A percentile compares a stretch with the other conserved stretches of the same genome.
These are phyloP conservation scores for Ricinus communis DNA, from an alignment of 345 rosid species.

Conservation along the genomic window DNA sequence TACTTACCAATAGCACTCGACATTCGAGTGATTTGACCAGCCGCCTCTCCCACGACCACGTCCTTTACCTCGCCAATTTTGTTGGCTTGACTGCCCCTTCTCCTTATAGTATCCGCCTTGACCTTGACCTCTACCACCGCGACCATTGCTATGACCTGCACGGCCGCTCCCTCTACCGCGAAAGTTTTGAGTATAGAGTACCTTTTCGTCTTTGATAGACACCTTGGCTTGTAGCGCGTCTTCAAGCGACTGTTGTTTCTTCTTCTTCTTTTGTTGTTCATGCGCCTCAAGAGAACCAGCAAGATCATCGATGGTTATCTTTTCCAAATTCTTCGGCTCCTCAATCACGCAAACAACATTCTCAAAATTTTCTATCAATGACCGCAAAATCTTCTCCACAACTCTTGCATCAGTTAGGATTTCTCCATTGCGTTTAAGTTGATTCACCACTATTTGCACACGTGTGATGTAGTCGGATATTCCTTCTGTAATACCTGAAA, in stretches of 20 bases:
- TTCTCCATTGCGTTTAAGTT: background rate
- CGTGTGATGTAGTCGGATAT: too few relatives aligned
- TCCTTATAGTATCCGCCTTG: background rate
- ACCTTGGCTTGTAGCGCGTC: background rate
- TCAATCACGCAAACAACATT: too few relatives aligned
- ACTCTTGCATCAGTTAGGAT: background rate
- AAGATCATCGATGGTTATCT: too few relatives aligned
- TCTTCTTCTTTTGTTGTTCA: constrained; percentile 9
- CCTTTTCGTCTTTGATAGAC: background rate
- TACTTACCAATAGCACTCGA: too few relatives aligned
- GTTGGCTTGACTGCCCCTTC: background rate
- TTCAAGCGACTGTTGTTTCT: background rate
- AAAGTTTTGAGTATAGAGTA: background rate
- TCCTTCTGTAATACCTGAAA: too few relatives aligned
- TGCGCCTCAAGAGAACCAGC: too few relatives aligned
- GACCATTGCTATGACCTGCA: background rate
- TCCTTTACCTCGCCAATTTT: too few relatives aligned
- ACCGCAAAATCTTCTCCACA: constrained; percentile 9
- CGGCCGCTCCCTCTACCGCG: background rate
- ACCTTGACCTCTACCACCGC: background rate
- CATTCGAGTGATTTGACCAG: too few relatives aligned
- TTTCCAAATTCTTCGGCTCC: too few relatives aligned
- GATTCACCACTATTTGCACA: too few relatives aligned
- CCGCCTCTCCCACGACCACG: too few relatives aligned
- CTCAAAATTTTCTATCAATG: constrained; percentile 12